Evolutionary conservation across 164 flowering plant genomes (phyloP).

Genomic region (Tetrastigma voinierianum): DNA sequence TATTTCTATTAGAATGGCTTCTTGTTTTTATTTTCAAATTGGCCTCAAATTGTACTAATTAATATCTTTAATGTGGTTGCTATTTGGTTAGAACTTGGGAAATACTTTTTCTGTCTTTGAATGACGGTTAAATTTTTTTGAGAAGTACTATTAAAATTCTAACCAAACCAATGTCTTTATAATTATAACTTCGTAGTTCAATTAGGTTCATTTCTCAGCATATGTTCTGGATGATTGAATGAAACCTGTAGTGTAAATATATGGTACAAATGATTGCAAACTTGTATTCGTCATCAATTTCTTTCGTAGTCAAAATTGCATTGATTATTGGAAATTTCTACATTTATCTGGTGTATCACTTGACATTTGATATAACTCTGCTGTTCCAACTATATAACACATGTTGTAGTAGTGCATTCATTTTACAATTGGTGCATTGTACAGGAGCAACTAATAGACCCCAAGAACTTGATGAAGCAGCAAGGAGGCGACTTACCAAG

Average conservation of each 20-base stretch:
- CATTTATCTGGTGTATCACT: neutral
- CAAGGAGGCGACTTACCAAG: constrained; percentile 92
- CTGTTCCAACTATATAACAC: too few relatives aligned
- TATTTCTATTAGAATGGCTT: too few relatives aligned
- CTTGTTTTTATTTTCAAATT: too few relatives aligned
- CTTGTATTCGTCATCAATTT: neutral
- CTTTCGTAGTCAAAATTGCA: neutral
- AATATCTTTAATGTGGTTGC: neutral
- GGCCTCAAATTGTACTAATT: too few relatives aligned
- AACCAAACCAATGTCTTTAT: neutral
- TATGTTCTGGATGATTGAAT: too few relatives aligned
- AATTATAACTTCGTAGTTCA: neutral
- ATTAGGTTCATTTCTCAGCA: too few relatives aligned
- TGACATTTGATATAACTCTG: too few relatives aligned
- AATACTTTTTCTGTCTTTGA: neutral
- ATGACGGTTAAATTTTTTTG: neutral
- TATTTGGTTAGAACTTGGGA: neutral
- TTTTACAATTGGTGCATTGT: constrained; percentile 5
- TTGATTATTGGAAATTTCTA: neutral
- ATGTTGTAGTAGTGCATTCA: neutral
- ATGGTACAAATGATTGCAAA: too few relatives aligned
- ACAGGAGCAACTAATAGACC: constrained; percentile 99
- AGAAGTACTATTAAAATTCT: neutral
- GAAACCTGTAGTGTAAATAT: too few relatives aligned
- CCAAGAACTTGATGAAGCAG: constrained; percentile 99